phyloP scores from a whole-genome alignment of 148 eudicot genomes.

The Beta vulgaris region DNA sequence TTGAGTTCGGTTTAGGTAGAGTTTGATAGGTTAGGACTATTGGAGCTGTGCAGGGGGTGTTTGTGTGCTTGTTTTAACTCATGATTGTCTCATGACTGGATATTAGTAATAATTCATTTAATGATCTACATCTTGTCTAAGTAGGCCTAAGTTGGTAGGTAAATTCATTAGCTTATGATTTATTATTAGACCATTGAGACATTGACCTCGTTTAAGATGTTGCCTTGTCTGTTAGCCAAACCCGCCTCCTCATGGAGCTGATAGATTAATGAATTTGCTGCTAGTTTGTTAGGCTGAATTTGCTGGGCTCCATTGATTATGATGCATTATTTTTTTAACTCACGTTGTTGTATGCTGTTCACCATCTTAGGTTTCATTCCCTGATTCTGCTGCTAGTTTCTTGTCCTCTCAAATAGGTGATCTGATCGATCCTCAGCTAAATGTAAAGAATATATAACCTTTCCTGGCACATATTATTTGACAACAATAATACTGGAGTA shows the following conservation, averaged over 20 bases:
- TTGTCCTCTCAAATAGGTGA: conserved; percentile 30
- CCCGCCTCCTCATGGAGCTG: neutral
- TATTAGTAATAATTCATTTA: too few species aligned
- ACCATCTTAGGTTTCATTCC: conserved; percentile 39
- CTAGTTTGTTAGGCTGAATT: too few species aligned
- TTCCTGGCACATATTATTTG: neutral
- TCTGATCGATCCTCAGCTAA: conserved; percentile 10
- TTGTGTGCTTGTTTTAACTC: too few species aligned
- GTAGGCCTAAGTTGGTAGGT: neutral
- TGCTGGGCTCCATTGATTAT: conserved; percentile 6
- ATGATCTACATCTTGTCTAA: too few species aligned
- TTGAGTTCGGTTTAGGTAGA: too few species aligned
- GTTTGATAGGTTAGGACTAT: too few species aligned
- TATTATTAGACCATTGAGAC: neutral
- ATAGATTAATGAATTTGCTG: neutral
- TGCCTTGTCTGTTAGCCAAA: neutral
- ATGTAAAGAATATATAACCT: too few species aligned
- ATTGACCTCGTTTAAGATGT: conserved; percentile 14
- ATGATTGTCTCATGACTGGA: too few species aligned
- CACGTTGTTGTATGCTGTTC: neutral
- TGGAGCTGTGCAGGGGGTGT: too few species aligned
- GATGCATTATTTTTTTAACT: neutral
- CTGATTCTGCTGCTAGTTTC: conserved; percentile 31
- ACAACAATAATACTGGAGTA: too few species aligned
- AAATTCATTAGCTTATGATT: neutral